Evolutionary conservation across 495 filamentous ascomycete genomes (phyloP), one percentile per base, ranked within the genome.

Genomic region (Penicillium silybi): DNA sequence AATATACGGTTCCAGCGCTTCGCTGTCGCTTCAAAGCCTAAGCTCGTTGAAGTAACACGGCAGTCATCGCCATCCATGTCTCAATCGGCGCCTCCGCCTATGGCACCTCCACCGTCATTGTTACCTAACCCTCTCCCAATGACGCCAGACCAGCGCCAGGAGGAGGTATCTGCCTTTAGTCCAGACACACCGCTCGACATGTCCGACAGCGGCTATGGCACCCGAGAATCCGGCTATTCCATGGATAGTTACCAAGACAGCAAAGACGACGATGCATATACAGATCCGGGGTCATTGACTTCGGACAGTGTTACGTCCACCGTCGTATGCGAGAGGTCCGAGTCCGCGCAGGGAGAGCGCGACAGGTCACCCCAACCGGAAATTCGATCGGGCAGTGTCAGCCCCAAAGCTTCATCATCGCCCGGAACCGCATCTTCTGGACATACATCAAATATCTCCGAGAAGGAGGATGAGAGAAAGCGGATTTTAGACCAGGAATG

Each of bases 141-240:
- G 19, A 76, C 73, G 0, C 71, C 73, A 7, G 70, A 74, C 51
- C 69, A 68, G 20, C 59, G 61, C 5, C 66, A 69, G 26, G 67
- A 69, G 20, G 73, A 76, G 50, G 60, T 76, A 25, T 76, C 73
- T 15, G 73, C 70, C 13, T 76, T 76, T 41, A 76, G 73, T 32
- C 73, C 73, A 22, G 73, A 76, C 27, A 76, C 73, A 0, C 73
- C 73, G 6, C 46, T 70, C 1, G 65, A 72, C 18, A 64, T 68
- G 53, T 69, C 69, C 8, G 70, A 76, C 27, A 72, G 66, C 46
- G 71, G 69, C 0, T 73, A 72, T 52, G 65, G 54, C 2, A 69
- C 66, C 16, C 64, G 68, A 4, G 59, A 60, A 34, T 70, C 62
- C 0, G 55, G 54, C 3, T 62, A 58, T 25, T 71, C 64, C 0